Evolutionary conservation across 2,329 filamentous ascomycete genomes (phyloP), one percentile per base, ranked within the genome.

Genomic region (Westerdykella ornata): DNA sequence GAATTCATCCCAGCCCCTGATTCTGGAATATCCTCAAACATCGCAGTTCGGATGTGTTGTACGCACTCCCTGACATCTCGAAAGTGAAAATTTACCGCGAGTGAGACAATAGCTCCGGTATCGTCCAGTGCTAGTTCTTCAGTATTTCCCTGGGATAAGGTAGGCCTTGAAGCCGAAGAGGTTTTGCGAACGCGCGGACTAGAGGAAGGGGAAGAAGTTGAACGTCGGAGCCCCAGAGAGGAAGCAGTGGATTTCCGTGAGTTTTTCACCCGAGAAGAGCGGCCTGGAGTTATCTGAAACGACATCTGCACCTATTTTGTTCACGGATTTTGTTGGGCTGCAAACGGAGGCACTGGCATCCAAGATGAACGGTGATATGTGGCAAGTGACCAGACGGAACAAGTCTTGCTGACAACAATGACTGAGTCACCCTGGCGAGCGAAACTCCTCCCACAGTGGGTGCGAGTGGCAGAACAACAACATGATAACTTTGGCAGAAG

Each of bases 41-140:
- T 85, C 53, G 67, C 71, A 15, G 58, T 64, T 29, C 74, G 75
- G 37, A 82, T 75, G 61, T 82, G 77, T 38, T 74, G 69, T 57
- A 87, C 78, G 16, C 70, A 79, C 57, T 85, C 81, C 0, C 78
- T 71, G 1, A 82, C 75, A 59, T 83, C 78, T 38, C 76, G 71
- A 4, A 84, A 72, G 19, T 69, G 72, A 12, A 79, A 65, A 48
- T 81, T 75, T 22, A 72, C 67, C 11, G 73, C 72, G 1, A 85
- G 67, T 3, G 75, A 69, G 22, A 70, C 68, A 13, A 78, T 69
- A 8, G 79, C 65, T 9, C 82, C 82, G 12, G 69, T 61, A 52
- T 86, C 81, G 34, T 81, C 74, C 13, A 87, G 73, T 35, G 69
- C 72, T 22, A 51, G 48, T 33, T 60, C 57, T 38, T 74, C 69